These are phyloP conservation scores for Fusarium mexicanum DNA, from an alignment of 2,329 filamentous ascomycete genomes.

Conservation along the genomic window DNA sequence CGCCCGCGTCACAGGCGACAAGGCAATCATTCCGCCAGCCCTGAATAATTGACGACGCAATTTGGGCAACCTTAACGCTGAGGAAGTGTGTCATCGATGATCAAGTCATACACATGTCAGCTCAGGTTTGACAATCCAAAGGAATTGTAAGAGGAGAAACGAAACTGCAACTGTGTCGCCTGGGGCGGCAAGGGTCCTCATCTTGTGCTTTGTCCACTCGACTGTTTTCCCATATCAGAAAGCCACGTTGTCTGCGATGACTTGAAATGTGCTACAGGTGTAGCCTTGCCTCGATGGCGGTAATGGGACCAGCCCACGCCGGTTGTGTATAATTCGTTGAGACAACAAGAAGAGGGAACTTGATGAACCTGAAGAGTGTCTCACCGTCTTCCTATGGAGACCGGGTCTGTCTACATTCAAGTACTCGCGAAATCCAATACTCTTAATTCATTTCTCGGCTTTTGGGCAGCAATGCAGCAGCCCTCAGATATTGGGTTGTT, in stretches of 20 bases:
- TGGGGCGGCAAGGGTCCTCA: slow-evolving; percentile 8
- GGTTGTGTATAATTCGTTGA: neutral
- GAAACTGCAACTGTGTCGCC: slow-evolving; percentile 7
- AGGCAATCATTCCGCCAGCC: slow-evolving; percentile 26
- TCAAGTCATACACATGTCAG: slow-evolving; percentile 27
- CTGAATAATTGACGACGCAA: neutral
- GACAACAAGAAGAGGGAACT: neutral
- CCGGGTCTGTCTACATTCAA: slow-evolving; percentile 14
- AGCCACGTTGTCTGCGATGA: slow-evolving; percentile 10
- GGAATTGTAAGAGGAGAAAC: slow-evolving; percentile 9
- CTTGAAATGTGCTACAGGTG: slow-evolving; percentile 21
- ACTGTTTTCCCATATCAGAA: neutral
- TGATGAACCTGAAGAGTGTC: neutral
- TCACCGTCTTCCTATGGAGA: neutral
- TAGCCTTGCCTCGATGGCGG: neutral
- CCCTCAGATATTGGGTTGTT: neutral
- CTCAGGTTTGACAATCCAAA: slow-evolving; percentile 1
- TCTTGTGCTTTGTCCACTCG: slow-evolving; percentile 1
- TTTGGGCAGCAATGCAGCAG: slow-evolving; percentile 34
- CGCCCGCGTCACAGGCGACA: neutral
- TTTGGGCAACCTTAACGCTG: neutral
- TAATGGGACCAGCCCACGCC: neutral
- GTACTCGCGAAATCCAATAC: neutral
- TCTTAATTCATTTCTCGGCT: neutral
- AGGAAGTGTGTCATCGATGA: neutral